Conservation (phyloP, 495 filamentous ascomycete species). For the Pyronema domesticum region DNA sequence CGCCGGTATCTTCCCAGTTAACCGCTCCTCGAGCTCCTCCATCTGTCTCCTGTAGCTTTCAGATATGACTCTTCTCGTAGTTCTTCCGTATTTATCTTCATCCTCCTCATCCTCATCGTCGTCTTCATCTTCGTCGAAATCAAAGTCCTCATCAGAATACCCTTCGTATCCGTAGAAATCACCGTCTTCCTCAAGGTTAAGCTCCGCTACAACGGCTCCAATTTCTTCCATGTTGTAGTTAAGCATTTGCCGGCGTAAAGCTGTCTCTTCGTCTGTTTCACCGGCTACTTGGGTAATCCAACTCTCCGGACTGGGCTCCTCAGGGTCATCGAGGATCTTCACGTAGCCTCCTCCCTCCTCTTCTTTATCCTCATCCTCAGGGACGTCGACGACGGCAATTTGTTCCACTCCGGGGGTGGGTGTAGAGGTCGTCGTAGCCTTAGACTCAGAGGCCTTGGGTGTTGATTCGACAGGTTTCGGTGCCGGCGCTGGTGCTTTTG, state of each 20-base stretch:
- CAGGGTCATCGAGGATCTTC: constrained; percentile 15
- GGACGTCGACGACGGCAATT: not conserved
- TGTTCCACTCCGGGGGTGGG: not conserved
- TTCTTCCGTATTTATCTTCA: constrained; percentile 45
- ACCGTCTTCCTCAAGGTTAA: constrained; percentile 60
- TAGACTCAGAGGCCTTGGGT: not conserved
- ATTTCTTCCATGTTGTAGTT: constrained; percentile 70
- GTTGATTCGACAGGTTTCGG: not conserved
- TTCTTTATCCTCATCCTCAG: not conserved
- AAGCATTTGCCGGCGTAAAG: constrained; percentile 79
- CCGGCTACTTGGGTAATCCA: constrained; percentile 27
- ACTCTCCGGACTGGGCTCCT: constrained; percentile 2
- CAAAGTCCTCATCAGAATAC: constrained; percentile 36
- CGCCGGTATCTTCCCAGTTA: not conserved
- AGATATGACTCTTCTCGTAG: constrained; percentile 40
- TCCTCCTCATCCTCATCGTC: constrained; percentile 43
- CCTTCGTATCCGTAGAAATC: constrained; percentile 39
- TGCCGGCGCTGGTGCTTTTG: not conserved
- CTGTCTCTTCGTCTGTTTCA: constrained; percentile 63
- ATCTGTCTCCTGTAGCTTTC: constrained; percentile 61
- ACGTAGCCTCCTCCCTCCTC: constrained; percentile 18
- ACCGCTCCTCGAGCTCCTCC: constrained; percentile 40
- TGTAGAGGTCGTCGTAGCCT: not conserved
- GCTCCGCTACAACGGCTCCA: constrained; percentile 78
- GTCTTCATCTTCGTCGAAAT: constrained; percentile 29